Percentiles rank a stretch among this genome's conserved stretches.
phyloP scores from a whole-genome alignment of 2,329 filamentous ascomycete genomes.

The Neoascochyta sp. region DNA sequence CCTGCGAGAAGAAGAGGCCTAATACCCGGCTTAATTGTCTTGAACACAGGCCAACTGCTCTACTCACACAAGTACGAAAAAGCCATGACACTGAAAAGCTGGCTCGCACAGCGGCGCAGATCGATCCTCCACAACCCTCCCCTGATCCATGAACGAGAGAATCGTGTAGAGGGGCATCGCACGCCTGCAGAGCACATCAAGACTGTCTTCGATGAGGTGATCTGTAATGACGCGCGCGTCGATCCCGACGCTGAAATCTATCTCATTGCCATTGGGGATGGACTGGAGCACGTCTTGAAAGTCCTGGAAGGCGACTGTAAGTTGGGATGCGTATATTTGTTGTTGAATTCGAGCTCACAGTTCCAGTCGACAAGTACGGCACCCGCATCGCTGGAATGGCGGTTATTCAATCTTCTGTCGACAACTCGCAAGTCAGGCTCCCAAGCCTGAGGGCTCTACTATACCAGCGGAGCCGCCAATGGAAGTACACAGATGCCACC shows the following conservation, averaged over 20 bases:
- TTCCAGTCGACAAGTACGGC: slow-evolving; percentile 24
- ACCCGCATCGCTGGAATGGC: slow-evolving; percentile 32
- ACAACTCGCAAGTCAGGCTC: slow-evolving; percentile 22
- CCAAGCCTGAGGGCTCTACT: slow-evolving; percentile 28
- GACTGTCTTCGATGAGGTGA: slow-evolving; percentile 62
- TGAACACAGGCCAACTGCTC: slow-evolving; percentile 72
- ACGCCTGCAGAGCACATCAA: slow-evolving; percentile 59
- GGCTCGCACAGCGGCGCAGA: slow-evolving; percentile 57
- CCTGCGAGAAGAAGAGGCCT: no score
- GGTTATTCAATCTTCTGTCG: slow-evolving; percentile 20
- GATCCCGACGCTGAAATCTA: slow-evolving; percentile 56
- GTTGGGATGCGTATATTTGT: slow-evolving; percentile 25
- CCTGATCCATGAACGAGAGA: slow-evolving; percentile 52
- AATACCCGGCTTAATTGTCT: slow-evolving; percentile 57
- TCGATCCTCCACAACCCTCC: slow-evolving; percentile 57
- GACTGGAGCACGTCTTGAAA: slow-evolving; percentile 54
- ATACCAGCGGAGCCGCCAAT: slow-evolving; percentile 30
- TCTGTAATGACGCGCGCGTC: slow-evolving; percentile 48
- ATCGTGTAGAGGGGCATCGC: slow-evolving; percentile 61
- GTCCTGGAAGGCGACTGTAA: slow-evolving; percentile 57
- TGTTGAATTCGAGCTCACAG: slow-evolving; percentile 4
- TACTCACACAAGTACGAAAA: slow-evolving; percentile 67
- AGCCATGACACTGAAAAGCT: slow-evolving; percentile 57
- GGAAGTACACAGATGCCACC: slow-evolving; percentile 21
- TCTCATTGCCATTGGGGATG: slow-evolving; percentile 67